These are phyloP conservation scores for Oryza glumipatula DNA, from an alignment of 176 grass and related monocot genomes.

Conservation along the genomic window DNA sequence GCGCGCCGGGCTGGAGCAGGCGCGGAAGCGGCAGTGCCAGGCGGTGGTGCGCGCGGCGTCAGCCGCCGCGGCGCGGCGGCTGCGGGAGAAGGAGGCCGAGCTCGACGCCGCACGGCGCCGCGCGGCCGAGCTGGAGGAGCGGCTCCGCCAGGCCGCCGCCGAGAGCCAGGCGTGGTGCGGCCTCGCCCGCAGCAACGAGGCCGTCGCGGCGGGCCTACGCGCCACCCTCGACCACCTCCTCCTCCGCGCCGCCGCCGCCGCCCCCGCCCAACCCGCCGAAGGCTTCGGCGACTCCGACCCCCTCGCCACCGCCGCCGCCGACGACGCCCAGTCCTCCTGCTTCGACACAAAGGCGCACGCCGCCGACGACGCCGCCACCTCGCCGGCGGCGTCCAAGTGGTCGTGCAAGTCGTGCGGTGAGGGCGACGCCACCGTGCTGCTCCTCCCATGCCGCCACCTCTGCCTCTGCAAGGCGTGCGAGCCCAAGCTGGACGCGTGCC, in stretches of 20 bases:
- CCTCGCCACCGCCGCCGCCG: background rate
- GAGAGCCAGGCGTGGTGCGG: conserved; percentile 61
- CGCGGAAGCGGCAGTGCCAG: conserved; percentile 48
- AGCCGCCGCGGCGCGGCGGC: background rate
- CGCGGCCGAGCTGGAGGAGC: conserved; percentile 53
- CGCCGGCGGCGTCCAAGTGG: background rate
- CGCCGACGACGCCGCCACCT: background rate
- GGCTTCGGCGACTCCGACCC: conserved; percentile 61
- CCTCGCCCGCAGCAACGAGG: conserved; percentile 56
- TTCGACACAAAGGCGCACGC: background rate
- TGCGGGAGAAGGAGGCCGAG: conserved; percentile 49
- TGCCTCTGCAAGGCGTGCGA: conserved; percentile 74
- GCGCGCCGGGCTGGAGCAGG: conserved; percentile 47
- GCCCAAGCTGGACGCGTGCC: conserved; percentile 36
- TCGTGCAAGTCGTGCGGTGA: conserved; percentile 48
- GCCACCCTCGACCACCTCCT: conserved; percentile 56
- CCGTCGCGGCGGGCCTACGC: conserved; percentile 38
- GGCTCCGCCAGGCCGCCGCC: conserved; percentile 22
- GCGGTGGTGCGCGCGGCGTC: conserved; percentile 42
- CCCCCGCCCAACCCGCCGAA: conserved; percentile 3
- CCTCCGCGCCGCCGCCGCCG: background rate
- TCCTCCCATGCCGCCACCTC: conserved; percentile 73
- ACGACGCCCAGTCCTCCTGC: conserved; percentile 51
- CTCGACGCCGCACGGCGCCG: conserved; percentile 19
- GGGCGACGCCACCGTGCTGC: conserved; percentile 47